Conservation (phyloP, 768 basidiomycete species). For the Tricholoma flavovirens region DNA sequence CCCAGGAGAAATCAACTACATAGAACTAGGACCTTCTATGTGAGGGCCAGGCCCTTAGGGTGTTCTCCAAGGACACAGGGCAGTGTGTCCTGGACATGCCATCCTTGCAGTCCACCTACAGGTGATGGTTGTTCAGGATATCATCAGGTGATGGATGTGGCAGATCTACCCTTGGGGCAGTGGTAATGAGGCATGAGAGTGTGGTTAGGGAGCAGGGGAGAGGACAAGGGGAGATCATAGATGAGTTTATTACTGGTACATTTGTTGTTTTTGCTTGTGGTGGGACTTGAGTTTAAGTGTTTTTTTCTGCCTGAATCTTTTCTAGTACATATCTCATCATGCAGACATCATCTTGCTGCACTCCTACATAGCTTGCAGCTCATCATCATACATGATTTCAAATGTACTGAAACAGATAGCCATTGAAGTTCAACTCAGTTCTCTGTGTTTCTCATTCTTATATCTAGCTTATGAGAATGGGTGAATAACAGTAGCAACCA, state of each 20-base stretch:
- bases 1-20: too few relatives aligned
- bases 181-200: constrained; percentile 31
- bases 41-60: constrained; percentile 39
- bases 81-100: constrained; percentile 27
- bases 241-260: too few relatives aligned
- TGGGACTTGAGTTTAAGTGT: too few relatives aligned
- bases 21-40: constrained; percentile 37
- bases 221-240: too few relatives aligned
- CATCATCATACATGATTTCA: not conserved
- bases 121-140: constrained; percentile 19
- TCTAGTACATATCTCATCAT: not conserved
- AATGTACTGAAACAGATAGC: constrained; percentile 11
- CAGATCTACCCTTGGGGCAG: not conserved
- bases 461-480: constrained; percentile 47
- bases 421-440: constrained; percentile 37
- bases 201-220: not conserved
- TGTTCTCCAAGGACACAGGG: constrained; percentile 51
- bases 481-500: constrained; percentile 43
- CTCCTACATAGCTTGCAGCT: not conserved
- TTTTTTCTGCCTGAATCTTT: not conserved
- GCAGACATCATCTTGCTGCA: not conserved
- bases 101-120: constrained; percentile 31
- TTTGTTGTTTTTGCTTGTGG: too few relatives aligned
- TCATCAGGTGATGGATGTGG: not conserved
- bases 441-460: constrained; percentile 30